Evolutionary conservation across 2,329 filamentous ascomycete species (phyloP), one percentile per base, ranked within the genome.

Genomic region (Aspergillus awamori): DNA sequence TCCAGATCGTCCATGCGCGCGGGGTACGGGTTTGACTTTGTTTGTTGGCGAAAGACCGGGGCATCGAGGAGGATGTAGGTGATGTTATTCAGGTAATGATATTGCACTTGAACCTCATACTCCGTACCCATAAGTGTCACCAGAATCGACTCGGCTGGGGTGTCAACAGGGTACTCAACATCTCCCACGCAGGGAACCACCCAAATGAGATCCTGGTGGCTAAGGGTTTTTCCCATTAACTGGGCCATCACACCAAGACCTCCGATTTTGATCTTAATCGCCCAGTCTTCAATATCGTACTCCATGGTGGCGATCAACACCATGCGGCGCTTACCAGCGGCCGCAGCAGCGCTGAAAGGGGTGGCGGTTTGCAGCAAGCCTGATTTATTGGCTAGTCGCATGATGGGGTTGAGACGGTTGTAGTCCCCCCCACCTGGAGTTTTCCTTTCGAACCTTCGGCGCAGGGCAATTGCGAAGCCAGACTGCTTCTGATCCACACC

Each of bases 291-390:
- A 63, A 89, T 89, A 63, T 89, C 86, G 74, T 89, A 89, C 72
- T 89, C 87, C 85, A 89, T 88, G 4, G 87, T 89, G 8, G 86
- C 87, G 54, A 89, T 87, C 24, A 89, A 79, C 1, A 89, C 83
- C 36, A 82, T 88, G n/a, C 84, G 78, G 36, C 79, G 59, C 41
- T 52, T 52, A 13, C 65, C 69, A 10, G 67, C 64, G 13, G 67
- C 64, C 11, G 49, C 49, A 45, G 70, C 69, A 13, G 60, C 66
- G 22, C 65, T 68, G 51, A 74, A 70, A 2, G 70, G 69, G 8
- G 73, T 70, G 20, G 63, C 73, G 48, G 67, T 73, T 54, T 74
- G 74, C 5, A 77, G 63, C 28, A 75, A 74, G 4, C 67, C 69
- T 7, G 72, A 75, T 58, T 65, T 74, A 41, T 69, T 73, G 28